A percentile compares a stretch with the other conserved stretches of the same genome.
Evolutionary conservation across 257 asterid species (phyloP).

Genomic region (Coffea eugenioides): DNA sequence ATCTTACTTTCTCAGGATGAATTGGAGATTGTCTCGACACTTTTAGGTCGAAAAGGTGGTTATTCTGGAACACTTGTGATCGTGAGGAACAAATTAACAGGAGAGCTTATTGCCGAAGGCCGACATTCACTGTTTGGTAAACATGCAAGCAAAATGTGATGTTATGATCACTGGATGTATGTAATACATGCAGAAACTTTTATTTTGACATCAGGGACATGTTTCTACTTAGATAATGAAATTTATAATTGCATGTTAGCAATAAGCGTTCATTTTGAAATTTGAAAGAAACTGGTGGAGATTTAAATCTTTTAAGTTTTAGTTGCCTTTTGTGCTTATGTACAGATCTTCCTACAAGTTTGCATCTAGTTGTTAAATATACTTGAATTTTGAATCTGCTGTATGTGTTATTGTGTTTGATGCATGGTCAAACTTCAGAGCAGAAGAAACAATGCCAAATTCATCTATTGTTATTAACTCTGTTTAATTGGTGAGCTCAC

Average conservation of each 20-base stretch:
- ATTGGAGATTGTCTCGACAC: conserved; percentile 58
- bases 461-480: background rate
- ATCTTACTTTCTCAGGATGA: conserved; percentile 55
- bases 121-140: conserved; percentile 70
- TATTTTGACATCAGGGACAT: background rate
- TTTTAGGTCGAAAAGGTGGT: conserved; percentile 54
- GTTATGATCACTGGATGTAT: conserved; percentile 1
- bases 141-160: conserved; percentile 69
- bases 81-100: conserved; percentile 63
- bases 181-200: background rate
- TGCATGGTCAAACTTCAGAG: background rate
- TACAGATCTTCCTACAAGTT: background rate
- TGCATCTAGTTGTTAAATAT: background rate
- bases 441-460: background rate
- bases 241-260: background rate
- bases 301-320: background rate
- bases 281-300: background rate
- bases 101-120: conserved; percentile 81
- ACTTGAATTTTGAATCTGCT: background rate
- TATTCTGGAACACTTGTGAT: conserved; percentile 63
- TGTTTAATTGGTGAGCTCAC: background rate
- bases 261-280: background rate
- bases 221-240: background rate
- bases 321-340: background rate
- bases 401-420: background rate